Evolutionary conservation across 208 protist species (phyloP), one percentile per base, ranked within the genome.

Genomic region (Dictyostelium gargantuum): DNA sequence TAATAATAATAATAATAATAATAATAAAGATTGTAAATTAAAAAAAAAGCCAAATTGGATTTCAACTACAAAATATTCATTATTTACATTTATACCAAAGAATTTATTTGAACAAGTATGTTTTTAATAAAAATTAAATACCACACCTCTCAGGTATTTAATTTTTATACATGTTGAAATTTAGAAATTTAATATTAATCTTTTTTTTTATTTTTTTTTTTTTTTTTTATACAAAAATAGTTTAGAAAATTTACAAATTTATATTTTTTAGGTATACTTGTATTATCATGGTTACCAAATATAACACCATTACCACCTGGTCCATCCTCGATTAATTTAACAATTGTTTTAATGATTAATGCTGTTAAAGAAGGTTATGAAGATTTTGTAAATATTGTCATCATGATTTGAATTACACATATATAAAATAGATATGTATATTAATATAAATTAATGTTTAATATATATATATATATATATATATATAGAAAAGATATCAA

Each of bases 221-320:
- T 46, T 52, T 29, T 23, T 38, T 42, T 10, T 56, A 56, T 10
- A 19, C 2, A 52, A 8, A 32, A 38, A 23, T 73, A 91, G 84
- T 91, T 91, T 91, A 89, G 95, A 0, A 95, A 97, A 13, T 95
- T 98, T 11, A 94, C 98, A 48, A 99, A 99, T 94, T 96, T 98
- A 61, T 99, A 99, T 94, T 99, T 99, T 96, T 93, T 99, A 56
- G 58, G 61, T 66, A 91, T 91, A 54, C n/a, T 77, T 21, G 32
- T 48, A 72, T 98, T n/a, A 97, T 99, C 42, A 19, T 89, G 91
- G 79, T 84, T 92, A 26, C 91, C 91, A 26, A 56, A 75, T 23
- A 42, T 96, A 6, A 98, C 97, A 11, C 98, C 98, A 0, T 96
- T 99, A 4, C 97, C 96, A 92, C 97, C 98, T 23, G 93, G 98